phyloP scores from a whole-genome alignment of 1,284 basidiomycete species.

The Sutorius eximius region DNA sequence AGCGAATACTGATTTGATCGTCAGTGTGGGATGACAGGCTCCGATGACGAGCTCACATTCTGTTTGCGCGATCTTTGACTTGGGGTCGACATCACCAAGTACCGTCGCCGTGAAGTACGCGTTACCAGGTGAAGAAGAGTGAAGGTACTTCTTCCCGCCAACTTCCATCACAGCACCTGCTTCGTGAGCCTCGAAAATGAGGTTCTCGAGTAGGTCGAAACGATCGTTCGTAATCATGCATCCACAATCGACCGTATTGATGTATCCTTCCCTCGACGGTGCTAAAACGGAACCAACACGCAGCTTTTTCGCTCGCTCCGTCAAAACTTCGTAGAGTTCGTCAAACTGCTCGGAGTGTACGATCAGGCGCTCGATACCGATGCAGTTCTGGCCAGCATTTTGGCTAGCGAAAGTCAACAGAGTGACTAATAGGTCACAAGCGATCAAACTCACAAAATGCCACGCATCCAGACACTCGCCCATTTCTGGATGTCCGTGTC shows the following conservation, averaged over 20 bases:
- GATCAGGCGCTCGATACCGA: slow-evolving; percentile 91
- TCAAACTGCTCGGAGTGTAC: slow-evolving; percentile 79
- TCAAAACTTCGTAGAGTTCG: slow-evolving; percentile 66
- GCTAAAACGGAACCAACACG: slow-evolving; percentile 71
- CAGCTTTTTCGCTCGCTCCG: slow-evolving; percentile 62
- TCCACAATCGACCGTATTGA: slow-evolving; percentile 74
- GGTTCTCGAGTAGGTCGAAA: slow-evolving; percentile 69
- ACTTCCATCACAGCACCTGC: slow-evolving; percentile 70
- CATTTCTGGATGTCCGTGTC: slow-evolving; percentile 70
- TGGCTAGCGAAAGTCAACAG: slow-evolving; percentile 52
- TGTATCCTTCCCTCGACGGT: slow-evolving; percentile 61
- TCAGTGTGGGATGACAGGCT: slow-evolving; percentile 5
- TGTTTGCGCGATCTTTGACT: slow-evolving; percentile 75
- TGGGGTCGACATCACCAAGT: slow-evolving; percentile 74
- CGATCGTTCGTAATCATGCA: slow-evolving; percentile 75
- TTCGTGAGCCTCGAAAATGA: slow-evolving; percentile 71
- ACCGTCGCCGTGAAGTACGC: slow-evolving; percentile 89
- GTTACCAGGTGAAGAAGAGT: slow-evolving; percentile 66
- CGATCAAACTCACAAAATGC: slow-evolving; percentile 71
- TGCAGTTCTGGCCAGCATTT: slow-evolving; percentile 95
- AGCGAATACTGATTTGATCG: slow-evolving; percentile 70
- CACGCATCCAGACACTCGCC: slow-evolving; percentile 79
- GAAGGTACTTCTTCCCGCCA: slow-evolving; percentile 65
- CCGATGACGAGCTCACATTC: slow-evolving; percentile 57
- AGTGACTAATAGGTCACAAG: not conserved